Conservation (phyloP, 495 filamentous ascomycete genomes). For the Opeltia flavorubescens region DNA sequence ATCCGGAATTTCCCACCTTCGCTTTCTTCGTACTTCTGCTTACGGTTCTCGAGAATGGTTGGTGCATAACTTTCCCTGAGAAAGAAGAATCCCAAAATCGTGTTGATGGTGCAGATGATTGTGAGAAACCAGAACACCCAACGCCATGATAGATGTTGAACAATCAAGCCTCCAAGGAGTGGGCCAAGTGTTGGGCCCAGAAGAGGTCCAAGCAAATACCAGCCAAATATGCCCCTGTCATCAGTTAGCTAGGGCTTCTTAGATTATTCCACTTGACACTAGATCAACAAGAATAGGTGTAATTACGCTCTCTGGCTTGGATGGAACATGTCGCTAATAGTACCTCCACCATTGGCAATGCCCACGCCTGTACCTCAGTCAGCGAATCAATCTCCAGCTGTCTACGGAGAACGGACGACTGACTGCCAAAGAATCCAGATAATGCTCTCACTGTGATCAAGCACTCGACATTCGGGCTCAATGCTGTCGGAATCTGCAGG, state of each 20-base stretch:
- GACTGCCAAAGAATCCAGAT: slow-evolving; percentile 50
- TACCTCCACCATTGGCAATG: slow-evolving; percentile 60
- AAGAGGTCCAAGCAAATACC: slow-evolving; percentile 17
- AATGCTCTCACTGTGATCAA: slow-evolving; percentile 43
- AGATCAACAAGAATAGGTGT: background rate
- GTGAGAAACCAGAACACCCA: slow-evolving; percentile 74
- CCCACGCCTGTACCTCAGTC: slow-evolving; percentile 29
- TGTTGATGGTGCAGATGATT: slow-evolving; percentile 42
- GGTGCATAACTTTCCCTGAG: slow-evolving; percentile 63
- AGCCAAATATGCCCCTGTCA: slow-evolving; percentile 16
- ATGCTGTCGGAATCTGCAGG: slow-evolving; percentile 51
- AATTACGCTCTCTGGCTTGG: slow-evolving; percentile 41
- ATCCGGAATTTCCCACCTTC: slow-evolving; percentile 9
- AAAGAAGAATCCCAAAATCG: slow-evolving; percentile 33
- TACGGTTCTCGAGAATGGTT: slow-evolving; percentile 16
- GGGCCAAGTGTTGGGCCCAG: slow-evolving; percentile 31
- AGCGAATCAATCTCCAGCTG: background rate
- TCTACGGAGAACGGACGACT: background rate
- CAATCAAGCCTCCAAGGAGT: slow-evolving; percentile 58
- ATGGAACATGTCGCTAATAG: slow-evolving; percentile 58
- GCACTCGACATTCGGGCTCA: slow-evolving; percentile 49
- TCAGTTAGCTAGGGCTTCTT: too few relatives aligned
- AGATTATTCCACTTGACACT: too few relatives aligned
- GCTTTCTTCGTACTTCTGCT: slow-evolving; percentile 7
- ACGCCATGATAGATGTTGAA: slow-evolving; percentile 60